Base-by-base conservation (phyloP, 768 basidiomycete species). In the Boletales sp. region DNA sequence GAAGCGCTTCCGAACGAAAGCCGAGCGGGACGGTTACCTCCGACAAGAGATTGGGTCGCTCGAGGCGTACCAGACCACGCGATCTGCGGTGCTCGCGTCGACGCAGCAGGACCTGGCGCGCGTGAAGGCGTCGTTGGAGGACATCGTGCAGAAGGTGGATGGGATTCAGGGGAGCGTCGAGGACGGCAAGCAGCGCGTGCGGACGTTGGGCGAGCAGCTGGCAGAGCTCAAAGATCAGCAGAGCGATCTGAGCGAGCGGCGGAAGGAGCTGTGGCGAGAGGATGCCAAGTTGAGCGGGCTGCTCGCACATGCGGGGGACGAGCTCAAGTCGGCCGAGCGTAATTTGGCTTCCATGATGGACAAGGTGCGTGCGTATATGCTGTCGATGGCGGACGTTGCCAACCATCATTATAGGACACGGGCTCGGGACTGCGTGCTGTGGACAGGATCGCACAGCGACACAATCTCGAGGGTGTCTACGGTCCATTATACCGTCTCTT, bases 211-310 rank as follows among this genome's bases (percentile, higher is more conserved):
- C 5, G 87, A 88, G 40, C 80, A 88, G 55, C 69, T 85, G 15
- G 68, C 69, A 0, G 63, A 64, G 49, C 65, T 90, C 43, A 89
- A 84, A 66, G 84, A 87, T 48, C 73, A 87, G 61, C 79, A 86
- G 55, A 76, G 75, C 21, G 85, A 82, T 44, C 69, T 87, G 63
- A 78, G 72, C 39, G 95, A 98, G 69, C 79, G 82, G 66, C 73
- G 93, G 58, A 97, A 95, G 76, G 93, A 95, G 45, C 66, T 92
- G 30, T 97, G 97, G 95, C 78, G 94, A 58, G 93, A 95, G 67
- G 95, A 98, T 53, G 86, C 90, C 0, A 95, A 90, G 66, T 70
- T 97, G 38, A 83, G 87, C 54, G 86, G 85, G 50, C 74, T 86
- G 14, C 83, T 91, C 2, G 77, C 77, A 31, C 81, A 90, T 46